Evolutionary conservation across 1,284 basidiomycete species (phyloP).

Genomic region (Pulveroboletus ridleyi): DNA sequence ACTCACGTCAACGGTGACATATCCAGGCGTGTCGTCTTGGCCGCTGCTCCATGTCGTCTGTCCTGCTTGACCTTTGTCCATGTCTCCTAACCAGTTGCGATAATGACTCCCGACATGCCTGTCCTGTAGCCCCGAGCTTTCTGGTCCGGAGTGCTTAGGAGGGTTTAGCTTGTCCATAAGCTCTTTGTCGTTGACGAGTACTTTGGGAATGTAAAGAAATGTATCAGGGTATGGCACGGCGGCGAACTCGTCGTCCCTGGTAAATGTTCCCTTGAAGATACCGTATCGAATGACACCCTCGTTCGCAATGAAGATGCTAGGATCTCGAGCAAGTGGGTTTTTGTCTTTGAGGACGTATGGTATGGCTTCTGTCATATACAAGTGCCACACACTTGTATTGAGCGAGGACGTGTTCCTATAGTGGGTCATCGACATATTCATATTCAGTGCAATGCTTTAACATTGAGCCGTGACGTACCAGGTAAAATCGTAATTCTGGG

Average conservation of each 20-base stretch:
- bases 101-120: slow-evolving; percentile 59
- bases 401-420: slow-evolving; percentile 69
- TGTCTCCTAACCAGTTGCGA: slow-evolving; percentile 59
- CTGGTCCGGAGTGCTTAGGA: slow-evolving; percentile 42
- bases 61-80: slow-evolving; percentile 45
- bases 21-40: slow-evolving; percentile 66
- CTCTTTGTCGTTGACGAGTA: slow-evolving; percentile 55
- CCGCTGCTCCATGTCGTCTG: slow-evolving; percentile 31
- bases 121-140: slow-evolving; percentile 50
- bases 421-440: not conserved
- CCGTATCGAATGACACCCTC: slow-evolving; percentile 82
- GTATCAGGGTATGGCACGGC: slow-evolving; percentile 67
- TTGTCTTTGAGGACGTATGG: slow-evolving; percentile 65
- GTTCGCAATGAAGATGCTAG: slow-evolving; percentile 77
- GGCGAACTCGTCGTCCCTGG: slow-evolving; percentile 81
- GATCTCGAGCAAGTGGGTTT: slow-evolving; percentile 62
- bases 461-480: slow-evolving; percentile 45
- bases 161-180: slow-evolving; percentile 35
- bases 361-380: slow-evolving; percentile 64
- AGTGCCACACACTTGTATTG: slow-evolving; percentile 64
- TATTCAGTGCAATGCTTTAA: not conserved
- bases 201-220: slow-evolving; percentile 64
- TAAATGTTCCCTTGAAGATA: slow-evolving; percentile 72
- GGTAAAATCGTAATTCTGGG: slow-evolving; percentile 73
- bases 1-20: slow-evolving; percentile 76